Base-by-base conservation (phyloP, 805 yeast species). In the Ogataea sp. region DNA sequence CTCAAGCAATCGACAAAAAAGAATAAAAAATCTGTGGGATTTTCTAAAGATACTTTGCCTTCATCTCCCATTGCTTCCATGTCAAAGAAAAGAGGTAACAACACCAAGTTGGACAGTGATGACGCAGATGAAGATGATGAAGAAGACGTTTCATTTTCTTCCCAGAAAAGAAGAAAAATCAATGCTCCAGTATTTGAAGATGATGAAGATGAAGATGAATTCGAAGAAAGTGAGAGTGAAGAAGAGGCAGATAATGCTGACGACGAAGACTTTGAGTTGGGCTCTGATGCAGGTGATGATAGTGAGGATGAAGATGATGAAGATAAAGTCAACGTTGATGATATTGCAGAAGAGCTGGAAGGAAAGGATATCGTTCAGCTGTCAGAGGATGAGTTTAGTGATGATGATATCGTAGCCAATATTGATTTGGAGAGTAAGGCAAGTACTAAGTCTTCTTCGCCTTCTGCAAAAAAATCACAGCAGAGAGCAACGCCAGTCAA, bases 271-370 rank as follows among this genome's bases (percentile, higher is more conserved):
- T 23, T n/a, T 25, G 29, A 24, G 6, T n/a, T 16, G 16, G 30
- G 18, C 2, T 33, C 32, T 16, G 34, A 35, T 26, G 29, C 16
- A 25, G 21, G 27, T 11, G 25, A 13, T 4, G 32, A 26, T 3
- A 26, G 20, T n/a, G 30, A 25, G 5, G 46, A 41, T 15, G 37
- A 39, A 5, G 42, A 33, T 21, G 51, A 42, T 10, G 56, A 48
- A 3, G 53, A 51, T 28, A 48, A 43, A 10, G 48, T 39, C 24
- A 52, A 49, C 23, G 55, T 42, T 32, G 36, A 39, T 21, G 39
- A 41, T 16, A 48, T 41, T 15, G 49, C 45, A 17, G 50, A 47
- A 21, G 49, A 49, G 13, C 30, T 38, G 14, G 45, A 44, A 24
- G 18, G 51, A 41, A 15, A 38, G 3, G 39, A 40, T 29, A 41